Evolutionary conservation across 768 basidiomycete genomes (phyloP).

Genomic region (Lactarius indigo): DNA sequence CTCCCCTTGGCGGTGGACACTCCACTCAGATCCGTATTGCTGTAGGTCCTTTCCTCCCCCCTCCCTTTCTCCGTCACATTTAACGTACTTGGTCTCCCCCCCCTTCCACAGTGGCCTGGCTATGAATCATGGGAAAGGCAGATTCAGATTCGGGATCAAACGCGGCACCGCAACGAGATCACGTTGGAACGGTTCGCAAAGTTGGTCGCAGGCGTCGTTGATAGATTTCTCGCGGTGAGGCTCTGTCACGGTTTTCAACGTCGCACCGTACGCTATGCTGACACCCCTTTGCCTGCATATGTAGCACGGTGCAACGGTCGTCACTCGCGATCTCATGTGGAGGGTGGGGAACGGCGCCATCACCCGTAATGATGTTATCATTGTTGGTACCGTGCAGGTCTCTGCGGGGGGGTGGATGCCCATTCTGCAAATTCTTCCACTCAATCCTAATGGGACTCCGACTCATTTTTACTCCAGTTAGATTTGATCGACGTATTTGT

Average conservation of each 20-base stretch:
- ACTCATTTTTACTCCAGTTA: constrained; percentile 6
- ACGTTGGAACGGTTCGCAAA: constrained; percentile 21
- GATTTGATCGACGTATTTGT: constrained; percentile 1
- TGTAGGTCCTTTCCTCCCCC: neutral
- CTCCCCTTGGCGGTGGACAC: constrained; percentile 18
- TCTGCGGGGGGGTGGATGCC: constrained; percentile 25
- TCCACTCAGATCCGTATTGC: constrained; percentile 22
- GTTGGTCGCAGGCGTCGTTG: constrained; percentile 19
- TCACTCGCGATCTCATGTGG: neutral
- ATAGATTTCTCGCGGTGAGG: constrained; percentile 21
- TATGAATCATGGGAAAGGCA: constrained; percentile 21
- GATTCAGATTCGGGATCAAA: constrained; percentile 24
- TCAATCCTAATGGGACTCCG: neutral
- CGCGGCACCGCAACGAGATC: constrained; percentile 20
- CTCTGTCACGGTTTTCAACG: neutral
- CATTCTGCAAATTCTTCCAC: constrained; percentile 11
- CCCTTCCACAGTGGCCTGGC: constrained; percentile 15
- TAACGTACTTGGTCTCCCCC: neutral
- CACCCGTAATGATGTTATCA: constrained; percentile 9
- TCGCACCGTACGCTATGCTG: neutral
- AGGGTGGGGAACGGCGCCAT: constrained; percentile 2
- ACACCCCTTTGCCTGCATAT: neutral
- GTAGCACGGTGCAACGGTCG: neutral
- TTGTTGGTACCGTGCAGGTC: constrained; percentile 22
- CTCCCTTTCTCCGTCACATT: neutral